Percentiles rank a stretch among this genome's conserved stretches.
phyloP scores from a whole-genome alignment of 805 yeast species.

The Jamesozyma rosinii region DNA sequence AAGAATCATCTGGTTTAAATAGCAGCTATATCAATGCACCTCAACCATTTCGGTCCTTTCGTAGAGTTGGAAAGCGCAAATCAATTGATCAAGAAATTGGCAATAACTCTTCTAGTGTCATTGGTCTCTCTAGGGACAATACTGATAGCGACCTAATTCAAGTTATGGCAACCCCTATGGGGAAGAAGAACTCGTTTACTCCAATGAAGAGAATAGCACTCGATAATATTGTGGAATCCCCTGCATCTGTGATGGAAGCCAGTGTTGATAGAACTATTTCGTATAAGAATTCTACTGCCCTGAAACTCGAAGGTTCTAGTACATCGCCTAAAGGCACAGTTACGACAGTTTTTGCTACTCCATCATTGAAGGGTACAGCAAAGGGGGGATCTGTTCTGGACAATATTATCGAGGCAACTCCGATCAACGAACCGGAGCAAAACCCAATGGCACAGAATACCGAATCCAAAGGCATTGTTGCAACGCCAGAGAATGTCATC shows the following conservation, averaged over 20 bases:
- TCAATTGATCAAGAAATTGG: too few relatives aligned
- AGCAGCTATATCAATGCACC: not conserved
- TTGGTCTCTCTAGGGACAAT: not conserved
- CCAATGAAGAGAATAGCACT: slow-evolving; percentile 11
- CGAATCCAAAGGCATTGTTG: slow-evolving; percentile 1
- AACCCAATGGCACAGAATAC: not conserved
- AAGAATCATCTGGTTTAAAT: not conserved
- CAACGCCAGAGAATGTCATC: not conserved
- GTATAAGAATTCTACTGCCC: not conserved
- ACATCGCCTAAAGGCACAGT: not conserved
- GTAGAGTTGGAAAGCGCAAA: slow-evolving; percentile 26
- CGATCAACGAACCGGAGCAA: not conserved
- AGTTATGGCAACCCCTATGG: slow-evolving; percentile 28
- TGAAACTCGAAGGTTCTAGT: not conserved
- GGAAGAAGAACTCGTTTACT: slow-evolving; percentile 7
- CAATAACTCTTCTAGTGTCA: not conserved
- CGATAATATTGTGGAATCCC: slow-evolving; percentile 23
- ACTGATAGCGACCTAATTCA: slow-evolving; percentile 2
- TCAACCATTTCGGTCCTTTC: slow-evolving; percentile 15
- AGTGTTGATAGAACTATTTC: not conserved
- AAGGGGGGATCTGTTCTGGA: not conserved
- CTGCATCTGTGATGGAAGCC: slow-evolving; percentile 6
- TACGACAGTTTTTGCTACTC: not conserved
- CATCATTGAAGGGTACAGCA: not conserved
- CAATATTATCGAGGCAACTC: not conserved